A percentile compares a stretch with the other conserved stretches of the same genome.
These are phyloP conservation scores for Chromera velia DNA, from an alignment of 73 alveolate species.

Conservation along the genomic window DNA sequence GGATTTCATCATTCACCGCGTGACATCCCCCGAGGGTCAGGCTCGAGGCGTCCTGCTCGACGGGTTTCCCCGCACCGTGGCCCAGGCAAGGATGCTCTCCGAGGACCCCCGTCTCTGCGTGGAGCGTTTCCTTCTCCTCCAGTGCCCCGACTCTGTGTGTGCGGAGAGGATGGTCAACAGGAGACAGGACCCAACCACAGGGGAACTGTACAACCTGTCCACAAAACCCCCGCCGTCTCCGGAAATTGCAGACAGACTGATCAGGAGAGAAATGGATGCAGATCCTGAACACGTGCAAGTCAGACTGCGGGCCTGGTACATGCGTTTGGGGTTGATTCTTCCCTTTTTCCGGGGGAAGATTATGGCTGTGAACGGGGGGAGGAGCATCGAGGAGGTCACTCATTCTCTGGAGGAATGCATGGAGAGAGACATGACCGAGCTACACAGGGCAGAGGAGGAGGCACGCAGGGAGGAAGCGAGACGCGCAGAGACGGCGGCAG, in stretches of 20 bases:
- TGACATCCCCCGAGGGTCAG: constrained; percentile 51
- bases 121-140: neutral
- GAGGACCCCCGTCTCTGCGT: neutral
- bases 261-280: neutral
- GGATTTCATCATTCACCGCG: too few species aligned
- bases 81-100: constrained; percentile 6
- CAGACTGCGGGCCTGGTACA: neutral
- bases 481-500: neutral
- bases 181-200: neutral
- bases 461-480: neutral
- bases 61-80: constrained; percentile 5
- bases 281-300: neutral
- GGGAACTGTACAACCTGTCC: neutral
- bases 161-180: neutral
- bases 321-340: neutral
- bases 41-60: neutral
- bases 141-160: neutral
- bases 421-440: too few species aligned
- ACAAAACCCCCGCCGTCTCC: neutral
- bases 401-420: too few species aligned
- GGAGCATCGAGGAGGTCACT: neutral
- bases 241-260: neutral
- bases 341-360: neutral
- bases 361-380: neutral
- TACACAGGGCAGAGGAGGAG: neutral